Conservation (phyloP, 306 rosid genomes). For the Quercus bicolor region DNA sequence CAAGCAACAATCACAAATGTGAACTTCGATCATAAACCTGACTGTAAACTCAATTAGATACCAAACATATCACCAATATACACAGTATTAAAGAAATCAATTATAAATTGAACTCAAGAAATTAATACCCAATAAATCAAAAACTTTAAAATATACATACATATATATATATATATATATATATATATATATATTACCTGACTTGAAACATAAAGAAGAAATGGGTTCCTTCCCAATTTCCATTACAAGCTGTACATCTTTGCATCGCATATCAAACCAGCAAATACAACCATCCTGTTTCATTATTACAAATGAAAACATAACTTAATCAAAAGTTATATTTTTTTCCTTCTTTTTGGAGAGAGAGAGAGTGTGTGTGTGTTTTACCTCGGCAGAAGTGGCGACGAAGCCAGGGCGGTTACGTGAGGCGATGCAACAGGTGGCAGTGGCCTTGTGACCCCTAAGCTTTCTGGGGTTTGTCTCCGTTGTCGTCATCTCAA, state of each 20-base stretch:
- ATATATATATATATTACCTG: conserved; percentile 31
- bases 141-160: not conserved
- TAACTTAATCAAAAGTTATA: too few relatives aligned
- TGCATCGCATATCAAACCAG: conserved; percentile 94
- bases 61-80: not conserved
- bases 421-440: conserved; percentile 74
- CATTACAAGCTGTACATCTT: conserved; percentile 52
- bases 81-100: not conserved
- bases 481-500: conserved; percentile 17
- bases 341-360: too few relatives aligned
- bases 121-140: not conserved
- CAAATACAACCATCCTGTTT: conserved; percentile 81
- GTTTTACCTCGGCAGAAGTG: conserved; percentile 71
- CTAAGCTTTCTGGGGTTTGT: conserved; percentile 50
- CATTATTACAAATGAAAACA: not conserved
- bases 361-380: not conserved
- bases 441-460: conserved; percentile 69
- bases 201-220: conserved; percentile 67
- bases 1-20: conserved; percentile 23
- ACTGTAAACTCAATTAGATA: not conserved
- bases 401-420: conserved; percentile 55
- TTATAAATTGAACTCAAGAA: not conserved
- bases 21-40: not conserved
- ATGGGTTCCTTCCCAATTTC: conserved; percentile 67
- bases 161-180: too few relatives aligned